phyloP scores from a whole-genome alignment of 768 basidiomycete genomes.

The Exidia glandulosa region DNA sequence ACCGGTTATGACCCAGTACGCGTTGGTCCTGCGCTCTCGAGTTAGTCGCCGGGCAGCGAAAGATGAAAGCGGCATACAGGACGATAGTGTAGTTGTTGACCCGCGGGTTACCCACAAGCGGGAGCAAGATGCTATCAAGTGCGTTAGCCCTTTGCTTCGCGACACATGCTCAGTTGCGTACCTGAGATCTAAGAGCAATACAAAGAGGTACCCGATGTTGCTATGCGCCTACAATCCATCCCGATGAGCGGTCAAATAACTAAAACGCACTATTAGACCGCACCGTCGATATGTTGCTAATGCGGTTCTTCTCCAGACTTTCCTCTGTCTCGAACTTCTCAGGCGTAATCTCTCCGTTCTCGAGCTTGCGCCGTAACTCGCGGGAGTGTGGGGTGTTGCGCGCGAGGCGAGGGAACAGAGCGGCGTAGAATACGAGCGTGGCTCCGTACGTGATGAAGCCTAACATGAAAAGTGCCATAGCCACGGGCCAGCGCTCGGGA shows the following conservation, averaged over 20 bases:
- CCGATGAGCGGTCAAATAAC: not conserved
- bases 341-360: conserved; percentile 43
- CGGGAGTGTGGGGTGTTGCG: conserved; percentile 62
- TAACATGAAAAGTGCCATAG: conserved; percentile 71
- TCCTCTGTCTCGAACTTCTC: conserved; percentile 67
- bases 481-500: conserved; percentile 58
- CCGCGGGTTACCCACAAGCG: conserved; percentile 42
- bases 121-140: conserved; percentile 41
- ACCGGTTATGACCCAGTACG: conserved; percentile 67
- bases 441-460: conserved; percentile 73
- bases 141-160: conserved; percentile 16
- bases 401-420: conserved; percentile 69
- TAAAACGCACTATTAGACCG: conserved; percentile 10
- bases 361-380: conserved; percentile 40
- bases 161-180: not conserved
- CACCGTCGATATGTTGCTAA: conserved; percentile 78
- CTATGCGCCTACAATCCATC: conserved; percentile 67
- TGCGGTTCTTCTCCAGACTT: conserved; percentile 71
- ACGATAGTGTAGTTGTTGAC: conserved; percentile 68
- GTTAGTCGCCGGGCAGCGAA: not conserved
- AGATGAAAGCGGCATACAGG: conserved; percentile 32
- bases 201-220: conserved; percentile 63
- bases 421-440: conserved; percentile 71
- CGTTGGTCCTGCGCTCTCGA: conserved; percentile 50
- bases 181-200: conserved; percentile 48